Evolutionary conservation across 225 moss, liverwort and hornwort species (phyloP).

Genomic region (Polytrichum commune): DNA sequence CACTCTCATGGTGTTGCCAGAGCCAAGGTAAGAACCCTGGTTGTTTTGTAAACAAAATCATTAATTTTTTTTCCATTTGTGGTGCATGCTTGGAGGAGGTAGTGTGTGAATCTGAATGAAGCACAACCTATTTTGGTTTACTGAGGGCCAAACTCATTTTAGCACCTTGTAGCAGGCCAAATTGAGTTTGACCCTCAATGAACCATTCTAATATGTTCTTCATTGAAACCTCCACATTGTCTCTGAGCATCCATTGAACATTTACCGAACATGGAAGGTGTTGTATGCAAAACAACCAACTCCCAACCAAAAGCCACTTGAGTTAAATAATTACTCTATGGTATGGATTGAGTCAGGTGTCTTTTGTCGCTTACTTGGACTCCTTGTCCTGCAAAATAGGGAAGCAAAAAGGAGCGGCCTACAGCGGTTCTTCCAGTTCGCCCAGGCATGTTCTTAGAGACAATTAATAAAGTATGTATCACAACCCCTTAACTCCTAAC

Average conservation of each 20-base stretch:
- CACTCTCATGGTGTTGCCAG: conserved; percentile 30
- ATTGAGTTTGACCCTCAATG: too few species aligned
- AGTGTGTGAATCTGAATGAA: too few species aligned
- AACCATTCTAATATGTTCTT: too few species aligned
- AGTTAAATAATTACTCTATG: background rate
- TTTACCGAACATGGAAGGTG: background rate
- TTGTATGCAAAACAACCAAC: too few species aligned
- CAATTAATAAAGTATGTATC: conserved; percentile 69
- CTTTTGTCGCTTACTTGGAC: background rate
- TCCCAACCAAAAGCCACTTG: too few species aligned
- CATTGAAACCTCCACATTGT: too few species aligned
- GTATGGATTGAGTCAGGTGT: background rate
- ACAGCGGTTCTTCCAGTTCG: conserved; percentile 75
- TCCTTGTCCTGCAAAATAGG: conserved; percentile 19
- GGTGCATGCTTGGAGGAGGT: too few species aligned
- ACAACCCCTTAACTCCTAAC: background rate
- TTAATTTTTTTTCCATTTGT: too few species aligned
- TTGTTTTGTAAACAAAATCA: background rate
- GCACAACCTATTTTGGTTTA: too few species aligned
- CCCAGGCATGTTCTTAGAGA: conserved; percentile 88
- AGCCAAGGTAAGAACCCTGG: conserved; percentile 27
- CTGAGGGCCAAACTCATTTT: too few species aligned
- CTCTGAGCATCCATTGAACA: background rate
- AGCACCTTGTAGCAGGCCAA: too few species aligned
- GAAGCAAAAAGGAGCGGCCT: conserved; percentile 32